phyloP scores from a whole-genome alignment of 805 yeast genomes.

The Metschnikowia matae region DNA sequence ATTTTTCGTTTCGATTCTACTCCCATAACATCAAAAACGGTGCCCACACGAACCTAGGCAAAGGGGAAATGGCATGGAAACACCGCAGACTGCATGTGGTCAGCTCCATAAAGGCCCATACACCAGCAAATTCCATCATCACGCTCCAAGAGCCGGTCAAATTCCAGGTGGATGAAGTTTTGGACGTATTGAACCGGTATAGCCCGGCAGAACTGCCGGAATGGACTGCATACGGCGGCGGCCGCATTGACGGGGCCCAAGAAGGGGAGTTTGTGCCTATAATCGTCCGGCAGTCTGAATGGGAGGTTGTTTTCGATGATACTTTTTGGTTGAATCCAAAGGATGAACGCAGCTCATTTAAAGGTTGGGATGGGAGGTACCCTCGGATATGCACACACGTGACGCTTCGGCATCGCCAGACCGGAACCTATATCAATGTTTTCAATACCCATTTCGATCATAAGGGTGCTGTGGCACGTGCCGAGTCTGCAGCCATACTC shows the following conservation, averaged over 20 bases:
- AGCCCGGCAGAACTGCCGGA: slow-evolving; percentile 5
- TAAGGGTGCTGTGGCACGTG: slow-evolving; percentile 13
- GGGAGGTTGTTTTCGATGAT: slow-evolving; percentile 16
- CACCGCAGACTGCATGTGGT: slow-evolving; percentile 17
- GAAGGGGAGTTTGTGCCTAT: slow-evolving; percentile 21
- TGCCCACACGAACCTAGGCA: slow-evolving; percentile 19
- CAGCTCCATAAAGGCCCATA: slow-evolving; percentile 19
- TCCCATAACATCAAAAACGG: slow-evolving; percentile 36
- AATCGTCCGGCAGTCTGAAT: slow-evolving; percentile 13
- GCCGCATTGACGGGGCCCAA: slow-evolving; percentile 16
- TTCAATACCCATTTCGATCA: slow-evolving; percentile 22
- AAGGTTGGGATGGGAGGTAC: slow-evolving; percentile 22
- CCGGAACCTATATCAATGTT: slow-evolving; percentile 16
- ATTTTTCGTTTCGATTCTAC: slow-evolving; percentile 29
- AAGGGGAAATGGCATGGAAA: slow-evolving; percentile 28
- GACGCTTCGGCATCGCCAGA: slow-evolving; percentile 13
- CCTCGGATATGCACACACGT: slow-evolving; percentile 18
- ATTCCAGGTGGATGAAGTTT: slow-evolving; percentile 17
- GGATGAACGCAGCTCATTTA: slow-evolving; percentile 3
- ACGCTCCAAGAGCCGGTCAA: slow-evolving; percentile 18
- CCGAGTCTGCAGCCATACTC: slow-evolving; percentile 11
- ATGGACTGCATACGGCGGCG: slow-evolving; percentile 18
- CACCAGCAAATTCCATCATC: slow-evolving; percentile 17
- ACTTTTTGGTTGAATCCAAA: slow-evolving; percentile 19
- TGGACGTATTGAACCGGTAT: slow-evolving; percentile 13